Evolutionary conservation across 2,329 filamentous ascomycete genomes (phyloP).

Genomic region (Plectosphaerella sp.): DNA sequence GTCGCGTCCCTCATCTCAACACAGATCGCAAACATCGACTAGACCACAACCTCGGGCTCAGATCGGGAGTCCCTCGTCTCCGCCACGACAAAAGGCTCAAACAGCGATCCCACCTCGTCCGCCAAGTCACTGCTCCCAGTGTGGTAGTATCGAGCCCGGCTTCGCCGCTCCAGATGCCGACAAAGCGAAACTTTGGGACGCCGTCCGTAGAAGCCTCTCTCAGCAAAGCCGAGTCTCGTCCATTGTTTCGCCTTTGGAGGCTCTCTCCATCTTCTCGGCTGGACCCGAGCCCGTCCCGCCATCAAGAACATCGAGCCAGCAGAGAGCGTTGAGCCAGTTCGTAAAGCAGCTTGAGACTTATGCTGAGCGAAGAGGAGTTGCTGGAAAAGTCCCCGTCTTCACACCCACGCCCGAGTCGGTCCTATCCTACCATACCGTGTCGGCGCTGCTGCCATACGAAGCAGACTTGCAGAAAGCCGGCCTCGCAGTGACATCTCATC

Average conservation of each 20-base stretch:
- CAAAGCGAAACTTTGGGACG: constrained; percentile 11
- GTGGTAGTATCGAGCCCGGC: too few relatives aligned
- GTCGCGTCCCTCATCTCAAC: too few relatives aligned
- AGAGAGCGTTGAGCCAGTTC: constrained; percentile 30
- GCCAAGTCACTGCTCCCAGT: too few relatives aligned
- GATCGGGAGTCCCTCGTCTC: too few relatives aligned
- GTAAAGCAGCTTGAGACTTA: constrained; percentile 10
- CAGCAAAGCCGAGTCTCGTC: constrained; percentile 12
- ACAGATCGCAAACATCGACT: too few relatives aligned
- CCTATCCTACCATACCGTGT: constrained; percentile 45
- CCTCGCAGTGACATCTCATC: constrained; percentile 51
- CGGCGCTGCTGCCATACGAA: constrained; percentile 48
- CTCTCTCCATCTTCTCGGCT: not conserved
- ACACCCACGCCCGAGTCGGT: constrained; percentile 37
- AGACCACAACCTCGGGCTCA: too few relatives aligned
- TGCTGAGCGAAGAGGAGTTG: constrained; percentile 25
- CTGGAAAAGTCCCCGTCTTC: constrained; percentile 30
- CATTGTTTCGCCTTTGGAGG: constrained; percentile 7
- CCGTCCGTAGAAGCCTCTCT: constrained; percentile 11
- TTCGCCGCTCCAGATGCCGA: not conserved
- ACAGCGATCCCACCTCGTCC: too few relatives aligned
- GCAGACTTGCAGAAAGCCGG: constrained; percentile 49
- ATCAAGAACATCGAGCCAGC: constrained; percentile 39
- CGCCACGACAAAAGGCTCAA: too few relatives aligned
- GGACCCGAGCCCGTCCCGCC: constrained; percentile 3